These are phyloP conservation scores for Cicer judaicum DNA, from an alignment of 306 rosid species.

Conservation along the genomic window DNA sequence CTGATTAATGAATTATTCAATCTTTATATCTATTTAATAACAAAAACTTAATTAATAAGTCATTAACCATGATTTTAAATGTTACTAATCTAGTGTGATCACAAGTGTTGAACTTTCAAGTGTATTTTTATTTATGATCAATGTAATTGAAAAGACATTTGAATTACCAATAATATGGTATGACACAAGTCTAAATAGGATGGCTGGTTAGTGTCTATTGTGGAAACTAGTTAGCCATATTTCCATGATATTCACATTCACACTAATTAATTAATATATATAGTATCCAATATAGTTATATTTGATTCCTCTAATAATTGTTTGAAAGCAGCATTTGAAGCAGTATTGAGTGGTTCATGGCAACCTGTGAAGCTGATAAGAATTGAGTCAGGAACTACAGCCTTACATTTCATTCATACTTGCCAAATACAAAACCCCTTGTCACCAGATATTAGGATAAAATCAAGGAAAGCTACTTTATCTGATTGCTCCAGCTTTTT, in stretches of 20 bases:
- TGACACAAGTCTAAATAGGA: background rate
- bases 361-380: slow-evolving; percentile 60
- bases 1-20: background rate
- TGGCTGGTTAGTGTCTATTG: background rate
- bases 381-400: slow-evolving; percentile 62
- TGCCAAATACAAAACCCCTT: slow-evolving; percentile 56
- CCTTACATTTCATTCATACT: slow-evolving; percentile 57
- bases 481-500: slow-evolving; percentile 74
- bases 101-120: no score
- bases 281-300: background rate
- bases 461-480: slow-evolving; percentile 71
- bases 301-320: slow-evolving; percentile 5
- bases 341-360: slow-evolving; percentile 71
- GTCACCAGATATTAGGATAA: slow-evolving; percentile 58
- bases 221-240: background rate
- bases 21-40: background rate
- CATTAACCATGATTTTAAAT: background rate
- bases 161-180: no score
- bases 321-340: slow-evolving; percentile 73
- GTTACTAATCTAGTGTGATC: background rate
- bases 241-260: background rate
- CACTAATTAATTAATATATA: background rate
- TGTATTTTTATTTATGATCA: background rate
- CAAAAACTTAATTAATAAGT: background rate
- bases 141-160: background rate